Evolutionary conservation across 2,329 filamentous ascomycete species (phyloP).

Genomic region (Bipolaris victoriae): DNA sequence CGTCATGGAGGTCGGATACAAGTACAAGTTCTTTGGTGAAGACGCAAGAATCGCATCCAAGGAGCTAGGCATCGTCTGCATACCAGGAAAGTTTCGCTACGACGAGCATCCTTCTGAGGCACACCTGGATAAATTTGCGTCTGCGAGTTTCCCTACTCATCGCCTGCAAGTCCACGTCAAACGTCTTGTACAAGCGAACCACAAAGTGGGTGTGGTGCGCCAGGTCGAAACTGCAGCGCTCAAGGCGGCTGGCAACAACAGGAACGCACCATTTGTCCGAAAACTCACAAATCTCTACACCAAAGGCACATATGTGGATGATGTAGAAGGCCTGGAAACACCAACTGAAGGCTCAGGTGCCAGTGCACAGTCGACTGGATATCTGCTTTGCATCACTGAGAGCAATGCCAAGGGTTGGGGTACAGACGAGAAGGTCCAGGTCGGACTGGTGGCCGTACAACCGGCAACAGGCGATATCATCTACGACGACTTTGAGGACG

Average conservation of each 20-base stretch:
- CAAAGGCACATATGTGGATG: constrained; percentile 96
- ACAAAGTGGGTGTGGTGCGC: constrained; percentile 94
- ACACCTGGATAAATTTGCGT: constrained; percentile 89
- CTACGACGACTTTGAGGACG: constrained; percentile 94
- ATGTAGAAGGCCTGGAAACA: constrained; percentile 77
- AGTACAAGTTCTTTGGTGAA: constrained; percentile 96
- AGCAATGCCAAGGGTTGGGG: constrained; percentile 77
- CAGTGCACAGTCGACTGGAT: constrained; percentile 71
- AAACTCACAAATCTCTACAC: constrained; percentile 97
- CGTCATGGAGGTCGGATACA: constrained; percentile 96
- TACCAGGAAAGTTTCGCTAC: constrained; percentile 91
- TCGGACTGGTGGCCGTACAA: constrained; percentile 92
- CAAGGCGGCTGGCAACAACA: constrained; percentile 93
- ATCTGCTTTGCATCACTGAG: constrained; percentile 91
- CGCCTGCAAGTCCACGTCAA: constrained; percentile 93
- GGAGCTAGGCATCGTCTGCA: constrained; percentile 92
- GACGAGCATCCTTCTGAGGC: constrained; percentile 87
- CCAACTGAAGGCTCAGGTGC: constrained; percentile 58
- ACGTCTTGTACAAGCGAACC: constrained; percentile 85
- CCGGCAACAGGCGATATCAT: constrained; percentile 95
- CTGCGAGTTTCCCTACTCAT: constrained; percentile 93
- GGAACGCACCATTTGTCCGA: constrained; percentile 87
- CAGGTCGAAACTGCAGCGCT: constrained; percentile 94
- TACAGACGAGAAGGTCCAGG: constrained; percentile 90
- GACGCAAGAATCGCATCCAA: constrained; percentile 89